Base-by-base conservation (phyloP, 169 alveolate species). In the Cryptosporidium meleagridis region DNA sequence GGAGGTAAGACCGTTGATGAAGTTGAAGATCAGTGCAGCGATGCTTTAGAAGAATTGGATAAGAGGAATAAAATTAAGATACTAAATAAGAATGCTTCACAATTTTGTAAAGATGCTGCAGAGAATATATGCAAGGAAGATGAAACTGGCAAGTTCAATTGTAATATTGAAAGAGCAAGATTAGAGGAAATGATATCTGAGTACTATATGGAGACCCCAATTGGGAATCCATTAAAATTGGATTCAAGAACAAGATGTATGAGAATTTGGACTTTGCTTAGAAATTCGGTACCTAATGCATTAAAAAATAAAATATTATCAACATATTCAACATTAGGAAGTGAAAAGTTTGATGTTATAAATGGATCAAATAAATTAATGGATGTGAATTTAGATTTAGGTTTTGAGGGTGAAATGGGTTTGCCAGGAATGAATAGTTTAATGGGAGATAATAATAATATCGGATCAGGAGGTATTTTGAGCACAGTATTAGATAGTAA, bases 171-270 rank as follows among this genome's bases (percentile, higher is more conserved):
- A 31, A 59, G 89, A 45, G 6, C 44, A n/a, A 59, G 37, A 65
- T 44, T 80, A 26, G 89, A 80, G 51, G 89, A 80, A 44, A 65
- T 80, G 14, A 80, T 80, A 26, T 65, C 68, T 39, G 29, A 41
- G 10, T 62, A 62, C 45, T 65, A 80, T 41, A 80, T 80, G 89
- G 89, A 80, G 4, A 80, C 69, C 3, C 89, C 89, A 61, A 80
- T 80, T 12, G 89, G 89, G 8, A 80, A 80, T 41, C 89, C 89
- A 26, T 39, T 80, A 18, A 59, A 80, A 45, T 31, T 65, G 41
- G 75, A 80, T 33, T 65, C 89, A 5, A 80, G 89, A 80, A 80
- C 89, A 44, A 80, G 89, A 41, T 80, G 89, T 23, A 80, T 80
- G 89, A 80, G 89, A 48, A 80, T 80, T 18, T 80, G 89, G 89